Evolutionary conservation across 78 protist genomes (phyloP), one percentile per base, ranked within the genome.

Genomic region (Capsaspora owczarzaki): DNA sequence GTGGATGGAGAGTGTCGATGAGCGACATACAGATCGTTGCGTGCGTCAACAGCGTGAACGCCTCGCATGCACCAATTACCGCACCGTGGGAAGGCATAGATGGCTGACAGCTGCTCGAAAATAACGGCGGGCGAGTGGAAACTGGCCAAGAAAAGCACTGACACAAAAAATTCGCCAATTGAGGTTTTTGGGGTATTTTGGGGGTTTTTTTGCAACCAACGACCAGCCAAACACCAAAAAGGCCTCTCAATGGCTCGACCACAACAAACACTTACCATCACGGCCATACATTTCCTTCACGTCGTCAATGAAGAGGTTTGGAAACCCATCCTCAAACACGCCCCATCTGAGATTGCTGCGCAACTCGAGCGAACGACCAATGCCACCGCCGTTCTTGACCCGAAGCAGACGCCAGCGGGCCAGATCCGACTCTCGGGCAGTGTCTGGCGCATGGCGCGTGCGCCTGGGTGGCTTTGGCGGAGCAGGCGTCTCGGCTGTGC

Each of bases 21-120:
- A 47, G 14, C 53, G 53, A 47, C 53, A 47, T 6, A 16, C 6
- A 16, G 27, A 47, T 47, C 53, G 27, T 16, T 47, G 53, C 53
- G 53, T 14, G 53, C 14, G 27, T 16, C 53, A 47, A 6, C 6
- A 47, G 14, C 53, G 53, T n/a, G n/a, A 47, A 6, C 14, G 53
- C 27, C 53, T 16, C 53, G 14, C 53, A 47, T 14, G 6, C 53
- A 47, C 53, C 6, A 35, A 12, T 2, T 1, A 22, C 2, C 70
- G 14, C 22, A 61, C 51, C 72, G 14, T 4, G 83, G 83, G 19
- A 79, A 8, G 27, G 43, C 5, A 60, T 69, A 79, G 60, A 79
- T 22, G 75, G 63, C 83, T 1, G 75, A 19, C 38, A 70, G 76
- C 5, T 43, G 56, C 19, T 70, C 76, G 56, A 43, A 70, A 27